phyloP scores from a whole-genome alignment of 2,329 filamentous ascomycete genomes.

The Xenosphaeropsis pyriputrescens region DNA sequence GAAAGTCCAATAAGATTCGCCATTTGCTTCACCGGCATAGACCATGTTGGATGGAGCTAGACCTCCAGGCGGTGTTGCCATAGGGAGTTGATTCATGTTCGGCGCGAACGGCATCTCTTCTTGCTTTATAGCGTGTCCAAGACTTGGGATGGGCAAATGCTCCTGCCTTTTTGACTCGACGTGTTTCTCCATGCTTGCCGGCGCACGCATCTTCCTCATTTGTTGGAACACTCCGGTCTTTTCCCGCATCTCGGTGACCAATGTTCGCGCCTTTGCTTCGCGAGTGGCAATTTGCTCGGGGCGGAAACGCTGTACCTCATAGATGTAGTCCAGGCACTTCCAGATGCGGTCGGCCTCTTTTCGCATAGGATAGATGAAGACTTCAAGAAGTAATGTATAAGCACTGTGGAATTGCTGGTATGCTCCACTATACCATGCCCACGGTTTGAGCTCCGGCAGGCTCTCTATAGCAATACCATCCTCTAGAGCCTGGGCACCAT shows the following conservation, averaged over 20 bases:
- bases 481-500: constrained; percentile 38
- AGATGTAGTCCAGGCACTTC: constrained; percentile 58
- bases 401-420: constrained; percentile 61
- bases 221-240: constrained; percentile 44
- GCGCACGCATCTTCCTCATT: constrained; percentile 41
- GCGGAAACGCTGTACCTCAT: constrained; percentile 27
- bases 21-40: constrained; percentile 31
- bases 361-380: constrained; percentile 30
- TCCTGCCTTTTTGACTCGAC: constrained; percentile 6
- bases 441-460: constrained; percentile 33
- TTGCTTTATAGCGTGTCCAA: neutral
- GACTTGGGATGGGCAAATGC: neutral
- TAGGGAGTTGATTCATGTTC: constrained; percentile 1
- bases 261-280: constrained; percentile 40
- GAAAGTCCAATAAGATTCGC: constrained; percentile 29
- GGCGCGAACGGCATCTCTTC: neutral
- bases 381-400: constrained; percentile 51
- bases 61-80: constrained; percentile 2
- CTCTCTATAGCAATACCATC: constrained; percentile 38
- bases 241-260: constrained; percentile 46
- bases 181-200: constrained; percentile 19
- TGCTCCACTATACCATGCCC: constrained; percentile 59
- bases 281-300: constrained; percentile 30
- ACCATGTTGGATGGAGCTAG: constrained; percentile 11
- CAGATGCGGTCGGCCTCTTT: constrained; percentile 52